Evolutionary conservation across 2,329 filamentous ascomycete genomes (phyloP), one percentile per base, ranked within the genome.

Genomic region (Apiospora pterosperma): DNA sequence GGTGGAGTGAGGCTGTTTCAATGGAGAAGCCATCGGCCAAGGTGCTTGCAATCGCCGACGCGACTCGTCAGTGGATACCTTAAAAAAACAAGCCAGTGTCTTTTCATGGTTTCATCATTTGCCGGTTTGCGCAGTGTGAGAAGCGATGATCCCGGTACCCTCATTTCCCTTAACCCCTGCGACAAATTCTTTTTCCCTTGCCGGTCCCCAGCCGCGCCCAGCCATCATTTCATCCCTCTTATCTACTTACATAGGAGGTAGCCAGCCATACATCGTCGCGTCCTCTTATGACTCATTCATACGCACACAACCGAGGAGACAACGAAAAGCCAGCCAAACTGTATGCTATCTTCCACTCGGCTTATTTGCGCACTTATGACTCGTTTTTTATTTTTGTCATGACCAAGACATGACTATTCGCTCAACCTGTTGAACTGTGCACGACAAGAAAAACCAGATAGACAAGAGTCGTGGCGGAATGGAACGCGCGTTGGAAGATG

Each of bases 151-250:
- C 60, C 60, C 48, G 41, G 34, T 41, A 62, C 60, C 25, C 65
- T 66, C 65, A 66, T 66, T 66, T 66, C 65, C 59, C 62, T 63
- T 36, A 60, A 38, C 65, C 65, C 62, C 61, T 61, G 28, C n/a
- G 23, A 36, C 61, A 59, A 64, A 59, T 55, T 48, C 62, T 61
- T 38, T 58, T 48, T 36, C 52, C 44, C 48, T 52, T 63, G 38
- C 63, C 63, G 60, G 62, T 36, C 59, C 25, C 65, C 65, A 66
- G 65, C 65, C 65, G 63, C 62, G 65, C 55, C 63, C 62, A 64
- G 59, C 62, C 62, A 25, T 55, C 48, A 34, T 55, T 55, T 55
- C 48, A 62, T 62, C 52, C 52, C 39, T 38, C 52, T 34, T 34
- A 34, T 44, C 36, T 44, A n/a, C n/a, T n/a, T n/a, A n/a, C n/a